Evolutionary conservation across 2,329 filamentous ascomycete genomes (phyloP), one percentile per base, ranked within the genome.

Genomic region (Aspergillus unguis): DNA sequence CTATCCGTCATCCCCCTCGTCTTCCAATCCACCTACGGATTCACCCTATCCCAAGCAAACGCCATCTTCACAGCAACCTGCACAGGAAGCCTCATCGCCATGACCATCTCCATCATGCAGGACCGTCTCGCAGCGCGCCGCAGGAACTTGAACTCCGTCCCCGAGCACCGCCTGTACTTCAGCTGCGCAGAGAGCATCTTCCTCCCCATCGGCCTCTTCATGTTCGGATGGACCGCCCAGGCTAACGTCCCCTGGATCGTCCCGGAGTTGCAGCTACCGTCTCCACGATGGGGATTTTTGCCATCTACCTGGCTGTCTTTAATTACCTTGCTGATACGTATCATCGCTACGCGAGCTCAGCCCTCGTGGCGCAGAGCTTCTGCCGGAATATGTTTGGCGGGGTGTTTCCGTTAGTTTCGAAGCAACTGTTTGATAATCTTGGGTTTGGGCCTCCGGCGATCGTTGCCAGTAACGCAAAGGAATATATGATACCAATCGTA

Each of bases 321-420:
- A 96, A 96, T 68, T 96, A 95, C 62, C 79, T 96, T 1, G 90
- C 91, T 23, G 92, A 96, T 66, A 86, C 86, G 1, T 96, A 96
- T 69, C 86, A 91, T 65, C 78, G 81, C 1, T 96, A 92, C 63
- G 90, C 92, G 0, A 90, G 86, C 33, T 94, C 88, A 0, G 91
- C 92, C 0, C 75, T 96, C 4, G 92, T 92, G 0, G 90, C 90
- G 1, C 90, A 96, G 73, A 87, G 84, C 10, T 95, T 89, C 67
- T 92, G 89, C 63, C 83, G 92, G 8, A 96, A 96, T 66, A 76
- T 95, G 2, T 74, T 96, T 0, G 90, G 86, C 6, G 92, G 90
- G 1, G 71, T 85, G 0, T 95, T 96, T 58, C 90, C 91, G 0
- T 75, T 96, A 1, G 81, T 95, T 9, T 90, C 89, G 0, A 75